phyloP scores from a whole-genome alignment of 352 stramenopile genomes.

The Plasmopara halstedii region DNA sequence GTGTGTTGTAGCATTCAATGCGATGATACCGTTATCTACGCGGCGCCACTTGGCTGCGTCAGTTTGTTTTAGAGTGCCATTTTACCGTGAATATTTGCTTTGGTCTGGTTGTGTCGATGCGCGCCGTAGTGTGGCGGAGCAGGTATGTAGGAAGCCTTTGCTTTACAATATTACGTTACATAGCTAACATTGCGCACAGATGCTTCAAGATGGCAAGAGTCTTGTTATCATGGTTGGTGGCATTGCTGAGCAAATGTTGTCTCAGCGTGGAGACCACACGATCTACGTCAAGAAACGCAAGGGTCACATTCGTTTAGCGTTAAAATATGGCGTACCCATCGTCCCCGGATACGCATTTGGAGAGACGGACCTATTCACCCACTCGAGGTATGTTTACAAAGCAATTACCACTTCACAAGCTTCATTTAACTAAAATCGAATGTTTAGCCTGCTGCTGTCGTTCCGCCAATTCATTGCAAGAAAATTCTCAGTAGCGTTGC shows the following conservation, averaged over 20 bases:
- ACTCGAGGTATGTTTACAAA: constrained; percentile 39
- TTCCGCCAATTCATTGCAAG: constrained; percentile 67
- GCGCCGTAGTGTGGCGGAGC: constrained; percentile 48
- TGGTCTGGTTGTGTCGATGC: constrained; percentile 78
- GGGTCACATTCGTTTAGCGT: constrained; percentile 66
- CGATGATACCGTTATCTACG: constrained; percentile 50
- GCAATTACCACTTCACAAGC: background rate
- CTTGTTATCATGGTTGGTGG: constrained; percentile 74
- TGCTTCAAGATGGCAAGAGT: constrained; percentile 62
- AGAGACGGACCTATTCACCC: constrained; percentile 78
- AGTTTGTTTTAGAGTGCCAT: constrained; percentile 63
- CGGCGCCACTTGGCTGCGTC: constrained; percentile 64
- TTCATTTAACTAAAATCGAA: no score
- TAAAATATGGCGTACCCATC: constrained; percentile 69
- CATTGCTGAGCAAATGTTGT: constrained; percentile 81
- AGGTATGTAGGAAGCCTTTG: constrained; percentile 10
- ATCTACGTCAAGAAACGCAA: constrained; percentile 80
- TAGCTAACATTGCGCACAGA: constrained; percentile 11
- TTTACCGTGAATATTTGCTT: constrained; percentile 71
- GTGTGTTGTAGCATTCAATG: constrained; percentile 47
- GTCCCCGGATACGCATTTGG: constrained; percentile 77
- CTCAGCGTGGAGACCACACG: constrained; percentile 55
- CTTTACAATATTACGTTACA: background rate
- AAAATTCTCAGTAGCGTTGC: constrained; percentile 53
- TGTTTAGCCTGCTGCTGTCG: constrained; percentile 41